phyloP scores from a whole-genome alignment of 306 rosid species.

The Trifolium fragiferum region DNA sequence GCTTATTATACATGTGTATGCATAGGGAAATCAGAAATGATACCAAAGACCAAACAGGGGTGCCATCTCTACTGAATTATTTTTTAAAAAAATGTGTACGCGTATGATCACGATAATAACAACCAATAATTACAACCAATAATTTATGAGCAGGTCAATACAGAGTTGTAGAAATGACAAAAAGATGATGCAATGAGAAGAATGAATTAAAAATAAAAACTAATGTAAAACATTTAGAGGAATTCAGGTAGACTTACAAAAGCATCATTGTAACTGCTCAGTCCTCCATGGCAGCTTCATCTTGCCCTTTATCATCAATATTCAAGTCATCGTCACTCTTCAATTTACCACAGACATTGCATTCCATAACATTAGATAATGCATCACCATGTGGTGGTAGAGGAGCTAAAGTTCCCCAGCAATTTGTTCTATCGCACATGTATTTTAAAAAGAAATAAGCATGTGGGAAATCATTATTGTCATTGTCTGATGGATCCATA shows the following conservation, averaged over 20 bases:
- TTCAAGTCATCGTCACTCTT: constrained; percentile 45
- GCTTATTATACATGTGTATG: not conserved
- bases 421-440: constrained; percentile 68
- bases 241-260: constrained; percentile 42
- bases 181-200: not conserved
- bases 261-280: constrained; percentile 28
- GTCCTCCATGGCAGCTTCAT: constrained; percentile 54
- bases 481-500: constrained; percentile 50
- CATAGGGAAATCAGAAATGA: constrained; percentile 73
- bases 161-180: not conserved
- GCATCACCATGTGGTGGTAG: constrained; percentile 55
- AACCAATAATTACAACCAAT: too few species aligned
- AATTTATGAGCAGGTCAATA: constrained; percentile 4
- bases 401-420: constrained; percentile 83
- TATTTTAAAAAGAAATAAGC: constrained; percentile 77
- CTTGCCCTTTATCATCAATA: constrained; percentile 41
- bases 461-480: constrained; percentile 66
- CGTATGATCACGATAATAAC: not conserved
- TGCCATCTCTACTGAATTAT: constrained; percentile 56
- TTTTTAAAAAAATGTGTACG: not conserved
- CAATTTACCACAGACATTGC: constrained; percentile 74
- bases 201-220: not conserved
- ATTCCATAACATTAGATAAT: constrained; percentile 62
- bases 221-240: not conserved
- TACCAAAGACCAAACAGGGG: constrained; percentile 61